Percentiles rank a stretch among this genome's conserved stretches.
Evolutionary conservation across 805 yeast genomes (phyloP).

Genomic region (Ogataea populi-albae): DNA sequence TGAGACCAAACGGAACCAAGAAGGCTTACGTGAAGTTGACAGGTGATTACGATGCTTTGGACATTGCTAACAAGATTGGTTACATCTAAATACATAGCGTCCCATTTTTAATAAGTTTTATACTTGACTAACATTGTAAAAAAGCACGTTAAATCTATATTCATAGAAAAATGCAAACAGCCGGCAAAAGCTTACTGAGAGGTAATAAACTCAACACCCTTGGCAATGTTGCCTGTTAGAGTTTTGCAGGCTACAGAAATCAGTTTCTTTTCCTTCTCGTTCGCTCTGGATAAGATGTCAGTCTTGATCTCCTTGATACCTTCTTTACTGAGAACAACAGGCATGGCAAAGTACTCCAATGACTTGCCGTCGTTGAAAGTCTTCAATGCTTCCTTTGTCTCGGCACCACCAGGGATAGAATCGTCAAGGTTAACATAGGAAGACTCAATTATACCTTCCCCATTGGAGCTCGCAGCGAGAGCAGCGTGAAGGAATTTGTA

Average conservation of each 20-base stretch:
- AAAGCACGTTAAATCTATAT: too few relatives aligned
- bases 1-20: conserved; percentile 99
- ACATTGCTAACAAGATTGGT: conserved; percentile 99
- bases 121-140: too few relatives aligned
- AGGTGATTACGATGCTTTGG: conserved; percentile 99
- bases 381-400: conserved; percentile 43
- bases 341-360: conserved; percentile 57
- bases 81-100: too few relatives aligned
- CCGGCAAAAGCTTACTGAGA: too few relatives aligned
- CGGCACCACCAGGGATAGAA: conserved; percentile 49
- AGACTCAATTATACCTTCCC: conserved; percentile 62
- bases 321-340: conserved; percentile 49
- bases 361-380: conserved; percentile 27
- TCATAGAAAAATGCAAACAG: too few relatives aligned
- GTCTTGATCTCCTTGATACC: conserved; percentile 60
- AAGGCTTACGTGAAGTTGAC: conserved; percentile 99
- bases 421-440: conserved; percentile 56
- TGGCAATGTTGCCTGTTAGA: conserved; percentile 52
- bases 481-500: conserved; percentile 67
- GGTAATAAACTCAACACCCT: conserved; percentile 42
- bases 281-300: conserved; percentile 47
- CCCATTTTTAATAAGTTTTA: too few relatives aligned
- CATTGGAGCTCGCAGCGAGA: conserved; percentile 62
- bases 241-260: conserved; percentile 52
- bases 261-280: conserved; percentile 53